Conservation (phyloP, 805 yeast species). For the Kockiozyma suomiensis region DNA sequence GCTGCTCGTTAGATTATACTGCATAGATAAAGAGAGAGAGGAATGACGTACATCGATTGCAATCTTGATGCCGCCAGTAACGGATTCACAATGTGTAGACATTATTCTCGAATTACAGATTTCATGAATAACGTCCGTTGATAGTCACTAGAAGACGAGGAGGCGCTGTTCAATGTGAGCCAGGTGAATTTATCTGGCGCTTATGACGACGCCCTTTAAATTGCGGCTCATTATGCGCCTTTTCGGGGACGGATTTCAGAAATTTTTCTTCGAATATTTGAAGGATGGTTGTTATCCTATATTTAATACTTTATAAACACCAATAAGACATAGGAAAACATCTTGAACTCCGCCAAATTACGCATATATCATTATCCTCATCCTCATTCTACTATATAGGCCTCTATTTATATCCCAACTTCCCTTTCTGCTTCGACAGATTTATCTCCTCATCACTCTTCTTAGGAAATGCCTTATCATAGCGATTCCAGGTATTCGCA, state of each 20-base stretch:
- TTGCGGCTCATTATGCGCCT: not conserved
- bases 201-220: no score
- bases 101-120: not conserved
- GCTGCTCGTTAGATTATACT: not conserved
- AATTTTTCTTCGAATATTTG: no score
- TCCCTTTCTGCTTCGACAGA: not conserved
- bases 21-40: not conserved
- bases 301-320: no score
- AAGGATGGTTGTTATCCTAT: no score
- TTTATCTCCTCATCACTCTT: not conserved
- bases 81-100: conserved; percentile 4
- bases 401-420: conserved; percentile 1
- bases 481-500: conserved; percentile 7
- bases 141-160: no score
- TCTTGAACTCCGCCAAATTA: no score
- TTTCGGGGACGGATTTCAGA: not conserved
- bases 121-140: no score
- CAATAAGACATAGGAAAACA: no score
- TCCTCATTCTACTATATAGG: no score
- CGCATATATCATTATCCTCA: no score
- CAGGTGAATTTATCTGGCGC: no score
- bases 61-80: conserved; percentile 28
- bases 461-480: conserved; percentile 1
- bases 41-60: conserved; percentile 29
- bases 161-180: no score